Conservation (phyloP, 148 eudicot genomes). For the Persicaria maculosa region DNA sequence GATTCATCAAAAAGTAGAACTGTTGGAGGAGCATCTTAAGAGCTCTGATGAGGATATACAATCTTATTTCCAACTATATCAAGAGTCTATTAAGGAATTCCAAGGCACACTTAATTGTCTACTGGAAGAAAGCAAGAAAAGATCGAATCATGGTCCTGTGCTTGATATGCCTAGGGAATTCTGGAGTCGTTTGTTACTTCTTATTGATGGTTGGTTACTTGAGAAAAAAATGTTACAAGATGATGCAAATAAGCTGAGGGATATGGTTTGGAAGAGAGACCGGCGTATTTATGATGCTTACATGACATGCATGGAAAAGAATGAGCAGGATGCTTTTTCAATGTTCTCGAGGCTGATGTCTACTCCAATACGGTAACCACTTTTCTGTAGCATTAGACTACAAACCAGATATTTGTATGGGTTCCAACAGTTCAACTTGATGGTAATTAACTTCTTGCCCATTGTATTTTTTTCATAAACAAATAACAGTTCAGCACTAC, state of each 20-base stretch:
- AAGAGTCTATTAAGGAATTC: slow-evolving; percentile 82
- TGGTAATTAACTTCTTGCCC: neutral
- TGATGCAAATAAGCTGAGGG: slow-evolving; percentile 65
- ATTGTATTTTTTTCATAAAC: neutral
- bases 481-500: slow-evolving; percentile 58
- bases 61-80: slow-evolving; percentile 70
- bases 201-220: slow-evolving; percentile 89
- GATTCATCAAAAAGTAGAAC: slow-evolving; percentile 73
- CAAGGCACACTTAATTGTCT: slow-evolving; percentile 64
- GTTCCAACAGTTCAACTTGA: neutral
- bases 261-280: slow-evolving; percentile 83
- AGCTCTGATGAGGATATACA: slow-evolving; percentile 79
- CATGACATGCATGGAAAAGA: slow-evolving; percentile 55
- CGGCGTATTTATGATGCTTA: slow-evolving; percentile 54
- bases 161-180: slow-evolving; percentile 75
- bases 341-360: slow-evolving; percentile 48
- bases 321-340: slow-evolving; percentile 50
- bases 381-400: neutral
- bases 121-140: slow-evolving; percentile 60
- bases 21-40: slow-evolving; percentile 77
- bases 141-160: slow-evolving; percentile 45
- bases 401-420: neutral
- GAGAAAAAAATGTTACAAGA: slow-evolving; percentile 58
- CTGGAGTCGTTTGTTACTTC: slow-evolving; percentile 81
- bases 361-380: slow-evolving; percentile 45